Percentiles rank a stretch among this genome's conserved stretches.
Conservation (phyloP, 163 green algal genomes). For the Chlorella variabilis region DNA sequence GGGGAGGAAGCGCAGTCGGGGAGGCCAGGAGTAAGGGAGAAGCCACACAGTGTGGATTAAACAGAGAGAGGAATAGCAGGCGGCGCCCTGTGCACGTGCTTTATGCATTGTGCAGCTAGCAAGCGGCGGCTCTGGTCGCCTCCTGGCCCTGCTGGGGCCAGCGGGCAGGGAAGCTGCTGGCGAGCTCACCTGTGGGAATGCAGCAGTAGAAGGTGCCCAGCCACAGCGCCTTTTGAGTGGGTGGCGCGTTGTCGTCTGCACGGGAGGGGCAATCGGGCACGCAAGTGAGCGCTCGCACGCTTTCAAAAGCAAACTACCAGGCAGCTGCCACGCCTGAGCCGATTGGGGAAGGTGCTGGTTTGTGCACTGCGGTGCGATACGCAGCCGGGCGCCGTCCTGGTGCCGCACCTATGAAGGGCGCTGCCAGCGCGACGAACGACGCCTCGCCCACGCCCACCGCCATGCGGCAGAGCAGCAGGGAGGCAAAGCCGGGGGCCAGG, state of each 20-base stretch:
- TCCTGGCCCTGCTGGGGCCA: no score
- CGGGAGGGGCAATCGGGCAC: no score
- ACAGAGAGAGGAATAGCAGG: no score
- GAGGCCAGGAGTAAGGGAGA: not conserved
- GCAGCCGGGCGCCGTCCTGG: no score
- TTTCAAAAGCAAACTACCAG: not conserved
- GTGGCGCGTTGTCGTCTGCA: constrained; percentile 87
- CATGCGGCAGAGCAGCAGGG: constrained; percentile 72
- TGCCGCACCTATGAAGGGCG: constrained; percentile 90
- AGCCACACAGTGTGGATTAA: no score
- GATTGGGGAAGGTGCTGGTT: no score
- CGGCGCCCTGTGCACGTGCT: no score
- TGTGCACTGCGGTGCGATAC: no score
- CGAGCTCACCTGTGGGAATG: constrained; percentile 84
- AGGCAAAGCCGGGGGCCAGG: constrained; percentile 66
- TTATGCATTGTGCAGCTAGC: no score
- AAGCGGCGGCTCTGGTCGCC: no score
- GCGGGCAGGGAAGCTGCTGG: no score
- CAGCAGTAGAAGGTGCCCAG: constrained; percentile 94
- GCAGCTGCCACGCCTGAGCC: constrained; percentile 20
- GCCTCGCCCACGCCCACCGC: constrained; percentile 95
- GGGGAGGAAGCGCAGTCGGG: not conserved
- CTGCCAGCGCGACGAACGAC: constrained; percentile 91
- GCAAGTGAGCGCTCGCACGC: no score
- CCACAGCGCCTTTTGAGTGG: constrained; percentile 80